Evolutionary conservation across 2,329 filamentous ascomycete genomes (phyloP).

Genomic region (Aschersonia sp.): DNA sequence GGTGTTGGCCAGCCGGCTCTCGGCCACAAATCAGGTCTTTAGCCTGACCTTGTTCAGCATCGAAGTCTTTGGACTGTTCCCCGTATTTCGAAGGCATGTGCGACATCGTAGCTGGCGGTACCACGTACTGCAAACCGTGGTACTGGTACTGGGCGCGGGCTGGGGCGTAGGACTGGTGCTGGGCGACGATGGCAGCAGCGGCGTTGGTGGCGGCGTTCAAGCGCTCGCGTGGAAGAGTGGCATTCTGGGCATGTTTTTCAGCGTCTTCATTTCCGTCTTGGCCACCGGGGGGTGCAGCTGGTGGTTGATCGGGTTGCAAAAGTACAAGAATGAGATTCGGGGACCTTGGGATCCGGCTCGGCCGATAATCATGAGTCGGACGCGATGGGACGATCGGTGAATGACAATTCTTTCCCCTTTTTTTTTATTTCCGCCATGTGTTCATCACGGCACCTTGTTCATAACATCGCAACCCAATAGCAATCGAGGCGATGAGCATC

Average conservation of each 20-base stretch:
- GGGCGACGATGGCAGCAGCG: slow-evolving; percentile 23
- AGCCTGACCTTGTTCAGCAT: slow-evolving; percentile 91
- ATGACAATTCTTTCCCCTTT: neutral
- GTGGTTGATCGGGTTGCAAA: slow-evolving; percentile 95
- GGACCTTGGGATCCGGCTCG: slow-evolving; percentile 95
- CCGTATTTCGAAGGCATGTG: slow-evolving; percentile 87
- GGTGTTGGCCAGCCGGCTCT: slow-evolving; percentile 78
- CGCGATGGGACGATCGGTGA: slow-evolving; percentile 30
- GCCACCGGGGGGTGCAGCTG: slow-evolving; percentile 89
- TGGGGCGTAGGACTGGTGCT: slow-evolving; percentile 57
- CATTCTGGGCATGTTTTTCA: slow-evolving; percentile 60
- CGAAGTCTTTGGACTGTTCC: slow-evolving; percentile 91
- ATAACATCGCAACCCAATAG: too few species aligned
- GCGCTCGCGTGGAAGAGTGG: slow-evolving; percentile 36
- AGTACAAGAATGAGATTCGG: slow-evolving; percentile 98
- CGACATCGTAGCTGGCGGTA: slow-evolving; percentile 69
- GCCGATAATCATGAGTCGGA: slow-evolving; percentile 63
- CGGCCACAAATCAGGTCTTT: slow-evolving; percentile 87
- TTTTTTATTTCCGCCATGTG: neutral
- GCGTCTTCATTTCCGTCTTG: slow-evolving; percentile 57
- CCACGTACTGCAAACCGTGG: slow-evolving; percentile 61
- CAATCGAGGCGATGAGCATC: neutral
- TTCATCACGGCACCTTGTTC: neutral
- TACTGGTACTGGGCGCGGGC: slow-evolving; percentile 66
- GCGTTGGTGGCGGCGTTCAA: neutral